Evolutionary conservation across 306 rosid genomes (phyloP).

Genomic region (Cucurbita argyrosperma): DNA sequence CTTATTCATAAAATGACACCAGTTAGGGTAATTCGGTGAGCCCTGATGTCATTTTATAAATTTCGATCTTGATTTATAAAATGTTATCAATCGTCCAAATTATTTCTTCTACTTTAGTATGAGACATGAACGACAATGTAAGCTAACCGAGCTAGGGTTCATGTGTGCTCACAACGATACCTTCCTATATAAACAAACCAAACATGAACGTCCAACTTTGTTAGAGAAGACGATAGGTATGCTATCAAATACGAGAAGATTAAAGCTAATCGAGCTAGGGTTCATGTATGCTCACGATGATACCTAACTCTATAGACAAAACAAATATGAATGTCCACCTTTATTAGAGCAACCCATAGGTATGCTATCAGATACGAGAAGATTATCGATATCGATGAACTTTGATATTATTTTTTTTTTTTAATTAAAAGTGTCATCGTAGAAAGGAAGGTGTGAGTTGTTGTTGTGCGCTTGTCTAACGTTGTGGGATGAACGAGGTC

Average conservation of each 20-base stretch:
- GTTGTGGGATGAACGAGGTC: constrained; percentile 1
- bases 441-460: not conserved
- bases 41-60: no score
- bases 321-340: no score
- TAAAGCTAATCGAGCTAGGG: not conserved
- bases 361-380: not conserved
- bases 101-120: no score
- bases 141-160: not conserved
- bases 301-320: not conserved
- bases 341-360: no score
- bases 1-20: no score
- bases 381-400: not conserved
- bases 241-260: not conserved
- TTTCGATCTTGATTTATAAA: no score
- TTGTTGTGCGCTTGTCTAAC: constrained; percentile 1
- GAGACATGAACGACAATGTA: no score
- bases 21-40: no score
- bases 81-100: not conserved
- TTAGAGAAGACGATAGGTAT: no score
- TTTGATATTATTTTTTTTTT: not conserved
- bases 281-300: not conserved
- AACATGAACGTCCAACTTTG: no score
- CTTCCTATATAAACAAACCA: not conserved
- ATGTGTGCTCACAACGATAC: no score
- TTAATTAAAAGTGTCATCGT: not conserved